These are phyloP conservation scores for Tolypocladium tropicale DNA, from an alignment of 2,329 filamentous ascomycete species.

Conservation along the genomic window DNA sequence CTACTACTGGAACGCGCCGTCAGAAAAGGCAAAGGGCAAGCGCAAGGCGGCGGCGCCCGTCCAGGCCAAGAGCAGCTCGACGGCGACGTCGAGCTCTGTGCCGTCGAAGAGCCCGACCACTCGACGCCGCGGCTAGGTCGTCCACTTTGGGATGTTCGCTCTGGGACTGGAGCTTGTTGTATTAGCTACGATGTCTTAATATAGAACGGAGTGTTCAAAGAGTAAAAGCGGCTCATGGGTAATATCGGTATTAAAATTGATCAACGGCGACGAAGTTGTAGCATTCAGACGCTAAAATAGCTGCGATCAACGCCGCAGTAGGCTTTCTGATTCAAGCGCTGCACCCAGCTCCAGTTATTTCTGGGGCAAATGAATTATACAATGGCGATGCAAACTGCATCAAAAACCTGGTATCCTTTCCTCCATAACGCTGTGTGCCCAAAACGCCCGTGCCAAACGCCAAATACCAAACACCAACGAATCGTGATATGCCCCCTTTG, in stretches of 20 bases:
- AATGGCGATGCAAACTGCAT: not conserved
- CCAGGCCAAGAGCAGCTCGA: slow-evolving; percentile 15
- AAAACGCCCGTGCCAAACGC: not conserved
- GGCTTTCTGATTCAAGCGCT: not conserved
- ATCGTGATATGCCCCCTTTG: not conserved
- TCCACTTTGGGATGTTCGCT: slow-evolving; percentile 2
- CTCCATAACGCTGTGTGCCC: not conserved
- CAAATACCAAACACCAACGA: not conserved
- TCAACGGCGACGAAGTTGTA: too few species aligned
- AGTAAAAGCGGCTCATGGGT: not conserved
- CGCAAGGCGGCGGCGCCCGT: slow-evolving; percentile 20
- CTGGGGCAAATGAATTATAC: not conserved
- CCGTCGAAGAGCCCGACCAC: slow-evolving; percentile 33
- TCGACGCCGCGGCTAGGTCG: slow-evolving; percentile 28
- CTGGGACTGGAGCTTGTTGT: slow-evolving; percentile 2
- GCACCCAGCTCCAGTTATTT: not conserved
- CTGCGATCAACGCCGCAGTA: not conserved
- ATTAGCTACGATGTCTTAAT: not conserved
- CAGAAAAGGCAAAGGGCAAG: slow-evolving; percentile 34
- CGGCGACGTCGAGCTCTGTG: slow-evolving; percentile 23
- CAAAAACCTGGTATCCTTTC: not conserved
- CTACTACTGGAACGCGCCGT: slow-evolving; percentile 83
- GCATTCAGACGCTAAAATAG: not conserved
- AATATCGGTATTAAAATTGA: too few species aligned
- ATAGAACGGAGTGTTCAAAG: not conserved